Conservation (phyloP, 139 green algal genomes). For the Astrephomene gubernaculifera region DNA sequence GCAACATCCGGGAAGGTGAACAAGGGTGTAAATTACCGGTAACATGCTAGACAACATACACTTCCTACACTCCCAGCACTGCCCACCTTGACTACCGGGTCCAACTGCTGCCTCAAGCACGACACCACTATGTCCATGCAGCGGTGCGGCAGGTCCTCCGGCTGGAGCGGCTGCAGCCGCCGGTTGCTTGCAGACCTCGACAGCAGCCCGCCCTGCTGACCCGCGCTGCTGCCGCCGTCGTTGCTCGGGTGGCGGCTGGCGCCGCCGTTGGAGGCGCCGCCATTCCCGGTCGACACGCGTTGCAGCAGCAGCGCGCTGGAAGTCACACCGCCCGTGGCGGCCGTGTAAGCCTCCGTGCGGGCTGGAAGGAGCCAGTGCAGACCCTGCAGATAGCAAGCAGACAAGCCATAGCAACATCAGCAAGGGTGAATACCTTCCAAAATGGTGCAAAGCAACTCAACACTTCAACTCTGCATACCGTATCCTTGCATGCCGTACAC, state of each 20-base stretch:
- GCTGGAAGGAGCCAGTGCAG: slow-evolving; percentile 35
- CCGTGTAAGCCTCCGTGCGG: background rate
- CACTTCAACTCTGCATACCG: too few species aligned
- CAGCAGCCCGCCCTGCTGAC: too few species aligned
- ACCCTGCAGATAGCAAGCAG: background rate
- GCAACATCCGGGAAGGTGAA: too few species aligned
- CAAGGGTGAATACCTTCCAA: background rate
- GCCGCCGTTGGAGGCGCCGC: too few species aligned
- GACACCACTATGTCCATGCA: slow-evolving; percentile 17
- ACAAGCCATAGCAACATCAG: background rate
- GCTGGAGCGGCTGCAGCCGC: background rate
- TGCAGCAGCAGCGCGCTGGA: too few species aligned
- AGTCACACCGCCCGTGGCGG: background rate
- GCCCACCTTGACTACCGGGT: slow-evolving; percentile 4
- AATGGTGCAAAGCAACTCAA: too few species aligned
- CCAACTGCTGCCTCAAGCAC: slow-evolving; percentile 1
- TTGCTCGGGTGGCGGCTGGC: too few species aligned
- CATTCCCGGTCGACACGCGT: too few species aligned
- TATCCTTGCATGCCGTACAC: too few species aligned
- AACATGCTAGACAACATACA: background rate
- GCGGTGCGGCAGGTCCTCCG: slow-evolving; percentile 12
- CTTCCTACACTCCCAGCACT: background rate
- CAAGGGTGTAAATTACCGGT: too few species aligned
- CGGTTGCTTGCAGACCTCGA: background rate
- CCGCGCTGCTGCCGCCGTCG: too few species aligned